phyloP scores from a whole-genome alignment of 2,329 filamentous ascomycete species.

The Penicillium vulpinum region DNA sequence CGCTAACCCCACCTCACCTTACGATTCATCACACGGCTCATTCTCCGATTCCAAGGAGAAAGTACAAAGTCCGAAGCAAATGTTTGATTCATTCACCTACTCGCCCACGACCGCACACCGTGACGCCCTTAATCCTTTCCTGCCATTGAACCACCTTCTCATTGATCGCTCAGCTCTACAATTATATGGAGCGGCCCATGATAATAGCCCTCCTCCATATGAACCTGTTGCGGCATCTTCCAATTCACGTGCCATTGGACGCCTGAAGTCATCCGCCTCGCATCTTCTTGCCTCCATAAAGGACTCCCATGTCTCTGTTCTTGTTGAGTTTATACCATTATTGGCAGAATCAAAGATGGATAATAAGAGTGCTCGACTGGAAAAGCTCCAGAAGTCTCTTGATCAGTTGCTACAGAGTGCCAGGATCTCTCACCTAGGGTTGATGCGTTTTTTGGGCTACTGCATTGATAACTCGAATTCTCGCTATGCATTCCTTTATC shows the following conservation, averaged over 20 bases:
- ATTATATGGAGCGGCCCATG: slow-evolving; percentile 41
- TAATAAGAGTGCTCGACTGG: slow-evolving; percentile 28
- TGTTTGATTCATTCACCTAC: slow-evolving; percentile 27
- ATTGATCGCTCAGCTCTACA: slow-evolving; percentile 44
- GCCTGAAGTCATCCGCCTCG: slow-evolving; percentile 42
- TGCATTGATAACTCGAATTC: slow-evolving; percentile 58
- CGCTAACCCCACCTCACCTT: slow-evolving; percentile 25
- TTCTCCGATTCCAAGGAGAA: slow-evolving; percentile 39
- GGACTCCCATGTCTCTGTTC: slow-evolving; percentile 40
- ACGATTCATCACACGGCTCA: slow-evolving; percentile 37
- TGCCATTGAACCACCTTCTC: slow-evolving; percentile 34
- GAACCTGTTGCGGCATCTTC: slow-evolving; percentile 44
- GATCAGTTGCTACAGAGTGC: slow-evolving; percentile 45
- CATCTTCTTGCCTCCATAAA: slow-evolving; percentile 34
- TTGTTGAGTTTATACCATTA: slow-evolving; percentile 46
- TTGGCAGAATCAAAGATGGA: slow-evolving; percentile 37
- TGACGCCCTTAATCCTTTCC: slow-evolving; percentile 25
- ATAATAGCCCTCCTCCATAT: slow-evolving; percentile 45
- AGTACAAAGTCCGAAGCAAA: slow-evolving; percentile 23
- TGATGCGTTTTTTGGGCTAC: slow-evolving; percentile 52
- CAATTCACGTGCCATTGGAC: slow-evolving; percentile 44
- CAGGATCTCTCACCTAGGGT: slow-evolving; percentile 42
- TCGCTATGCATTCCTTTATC: slow-evolving; percentile 62
- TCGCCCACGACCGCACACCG: slow-evolving; percentile 26
- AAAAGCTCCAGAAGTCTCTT: slow-evolving; percentile 40